These are phyloP conservation scores for Paecilomyces sp. DNA, from an alignment of 2,329 filamentous ascomycete genomes.

Conservation along the genomic window DNA sequence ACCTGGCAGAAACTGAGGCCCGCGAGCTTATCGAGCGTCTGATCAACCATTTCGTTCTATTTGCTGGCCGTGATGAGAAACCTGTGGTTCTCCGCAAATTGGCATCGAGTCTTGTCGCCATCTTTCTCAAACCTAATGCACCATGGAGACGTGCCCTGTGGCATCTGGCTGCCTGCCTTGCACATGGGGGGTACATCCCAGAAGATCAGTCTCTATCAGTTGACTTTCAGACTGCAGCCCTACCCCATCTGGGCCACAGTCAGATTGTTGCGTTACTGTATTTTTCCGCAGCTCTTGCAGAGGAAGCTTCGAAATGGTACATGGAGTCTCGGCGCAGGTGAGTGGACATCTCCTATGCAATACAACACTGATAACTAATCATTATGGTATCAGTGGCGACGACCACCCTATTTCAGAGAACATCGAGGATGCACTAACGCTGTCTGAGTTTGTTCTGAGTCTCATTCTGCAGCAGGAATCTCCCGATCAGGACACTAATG, in stretches of 20 bases:
- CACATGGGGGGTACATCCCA: conserved; percentile 28
- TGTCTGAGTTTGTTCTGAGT: conserved; percentile 28
- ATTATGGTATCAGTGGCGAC: conserved; percentile 4
- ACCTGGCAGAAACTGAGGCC: conserved; percentile 25
- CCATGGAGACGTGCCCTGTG: conserved; percentile 31
- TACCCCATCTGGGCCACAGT: conserved; percentile 30
- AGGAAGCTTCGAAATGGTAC: conserved; percentile 26
- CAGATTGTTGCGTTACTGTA: conserved; percentile 29
- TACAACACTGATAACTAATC: neutral
- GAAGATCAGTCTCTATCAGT: conserved; percentile 23
- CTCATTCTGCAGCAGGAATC: conserved; percentile 20
- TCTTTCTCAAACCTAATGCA: conserved; percentile 34
- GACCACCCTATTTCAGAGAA: conserved; percentile 20
- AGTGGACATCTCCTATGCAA: neutral
- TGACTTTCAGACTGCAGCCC: conserved; percentile 21
- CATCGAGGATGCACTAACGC: conserved; percentile 27
- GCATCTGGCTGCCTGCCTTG: conserved; percentile 31
- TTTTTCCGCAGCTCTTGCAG: conserved; percentile 34
- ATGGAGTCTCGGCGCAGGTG: conserved; percentile 13
- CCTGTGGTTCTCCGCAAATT: conserved; percentile 41
- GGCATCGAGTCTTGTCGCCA: conserved; percentile 35
- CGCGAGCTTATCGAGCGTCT: conserved; percentile 32
- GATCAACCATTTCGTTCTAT: conserved; percentile 35
- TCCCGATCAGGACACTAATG: conserved; percentile 11
- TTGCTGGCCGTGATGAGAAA: conserved; percentile 31